Conservation (phyloP, 2,329 filamentous ascomycete genomes). For the Fusarium piperis region DNA sequence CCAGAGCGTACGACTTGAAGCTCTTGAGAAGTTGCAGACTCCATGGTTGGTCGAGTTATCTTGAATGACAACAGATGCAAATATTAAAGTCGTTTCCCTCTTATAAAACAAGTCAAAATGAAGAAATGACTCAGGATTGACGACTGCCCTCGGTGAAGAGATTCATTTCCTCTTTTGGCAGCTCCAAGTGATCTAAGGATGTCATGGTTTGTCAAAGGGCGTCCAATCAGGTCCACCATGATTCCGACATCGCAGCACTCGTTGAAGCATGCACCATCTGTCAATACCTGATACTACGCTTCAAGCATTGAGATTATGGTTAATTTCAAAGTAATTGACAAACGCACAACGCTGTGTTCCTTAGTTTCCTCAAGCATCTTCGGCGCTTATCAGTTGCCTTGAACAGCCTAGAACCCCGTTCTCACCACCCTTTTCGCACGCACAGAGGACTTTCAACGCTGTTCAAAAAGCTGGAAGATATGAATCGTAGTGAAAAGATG, state of each 20-base stretch:
- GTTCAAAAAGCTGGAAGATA: not conserved
- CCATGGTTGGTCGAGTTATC: slow-evolving; percentile 2
- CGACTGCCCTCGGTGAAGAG: slow-evolving; percentile 17
- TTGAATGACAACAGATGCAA: not conserved
- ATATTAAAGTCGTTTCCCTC: not conserved
- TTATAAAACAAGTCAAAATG: not conserved
- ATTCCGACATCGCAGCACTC: slow-evolving; percentile 37
- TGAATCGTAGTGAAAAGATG: not conserved
- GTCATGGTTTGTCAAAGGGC: slow-evolving; percentile 14
- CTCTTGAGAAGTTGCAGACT: slow-evolving; percentile 18
- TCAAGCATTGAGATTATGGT: not conserved
- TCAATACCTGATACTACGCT: not conserved
- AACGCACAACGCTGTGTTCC: not conserved
- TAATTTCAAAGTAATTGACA: not conserved
- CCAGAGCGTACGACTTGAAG: slow-evolving; percentile 10
- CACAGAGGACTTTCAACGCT: not conserved
- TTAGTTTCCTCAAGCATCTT: not conserved
- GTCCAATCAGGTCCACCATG: slow-evolving; percentile 16
- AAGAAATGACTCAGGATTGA: slow-evolving; percentile 7
- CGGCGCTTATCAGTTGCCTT: not conserved
- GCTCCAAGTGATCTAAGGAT: slow-evolving; percentile 11
- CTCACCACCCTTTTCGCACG: not conserved
- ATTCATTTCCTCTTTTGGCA: slow-evolving; percentile 17
- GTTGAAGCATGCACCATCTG: not conserved
- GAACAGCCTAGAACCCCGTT: not conserved